Conservation (phyloP, 352 stramenopile species). For the Globisporangium canariense region DNA sequence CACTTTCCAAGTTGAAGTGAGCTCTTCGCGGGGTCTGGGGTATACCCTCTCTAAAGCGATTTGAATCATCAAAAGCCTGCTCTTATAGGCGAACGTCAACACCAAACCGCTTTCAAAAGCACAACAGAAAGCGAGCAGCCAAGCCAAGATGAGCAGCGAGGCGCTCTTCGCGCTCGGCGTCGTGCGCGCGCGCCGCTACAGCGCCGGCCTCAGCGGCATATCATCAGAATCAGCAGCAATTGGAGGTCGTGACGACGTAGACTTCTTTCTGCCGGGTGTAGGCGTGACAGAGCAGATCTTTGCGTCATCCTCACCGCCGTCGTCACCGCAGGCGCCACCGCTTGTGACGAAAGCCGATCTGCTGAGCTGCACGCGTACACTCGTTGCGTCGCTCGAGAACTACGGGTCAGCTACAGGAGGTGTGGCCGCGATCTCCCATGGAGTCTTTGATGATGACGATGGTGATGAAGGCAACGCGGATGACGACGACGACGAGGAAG, state of each 20-base stretch:
- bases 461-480: constrained; percentile 19
- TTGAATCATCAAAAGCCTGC: not conserved
- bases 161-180: constrained; percentile 16
- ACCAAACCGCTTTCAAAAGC: not conserved
- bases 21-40: constrained; percentile 1
- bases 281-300: constrained; percentile 1
- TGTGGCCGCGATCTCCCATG: constrained; percentile 6
- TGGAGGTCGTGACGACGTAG: constrained; percentile 22
- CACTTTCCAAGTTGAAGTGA: constrained; percentile 15
- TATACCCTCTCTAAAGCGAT: not conserved
- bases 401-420: constrained; percentile 8
- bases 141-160: not conserved
- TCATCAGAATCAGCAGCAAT: not conserved
- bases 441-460: constrained; percentile 19
- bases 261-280: constrained; percentile 18
- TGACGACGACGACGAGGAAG: constrained; percentile 46
- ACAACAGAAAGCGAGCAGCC: constrained; percentile 1
- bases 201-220: constrained; percentile 10
- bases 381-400: constrained; percentile 23
- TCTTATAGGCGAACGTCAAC: not conserved
- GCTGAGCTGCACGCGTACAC: constrained; percentile 22
- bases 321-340: not conserved
- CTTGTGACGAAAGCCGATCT: constrained; percentile 20
- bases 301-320: not conserved
- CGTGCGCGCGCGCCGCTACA: constrained; percentile 21